Conservation (phyloP, 345 rosid species). For the Carallia pectinifolia region DNA sequence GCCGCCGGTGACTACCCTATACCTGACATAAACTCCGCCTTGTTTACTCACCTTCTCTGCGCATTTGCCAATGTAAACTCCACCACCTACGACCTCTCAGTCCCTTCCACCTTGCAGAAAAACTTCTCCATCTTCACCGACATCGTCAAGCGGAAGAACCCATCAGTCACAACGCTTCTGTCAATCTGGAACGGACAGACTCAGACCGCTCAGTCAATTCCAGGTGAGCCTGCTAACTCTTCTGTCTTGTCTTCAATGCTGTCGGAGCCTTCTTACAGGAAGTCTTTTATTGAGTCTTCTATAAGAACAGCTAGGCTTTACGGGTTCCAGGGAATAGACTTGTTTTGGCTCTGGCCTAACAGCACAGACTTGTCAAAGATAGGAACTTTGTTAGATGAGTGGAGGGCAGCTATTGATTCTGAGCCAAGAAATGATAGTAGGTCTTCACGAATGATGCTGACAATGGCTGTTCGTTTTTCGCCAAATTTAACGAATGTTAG, state of each 20-base stretch:
- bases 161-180: slow-evolving; percentile 25
- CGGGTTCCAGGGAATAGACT: slow-evolving; percentile 34
- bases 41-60: slow-evolving; percentile 19
- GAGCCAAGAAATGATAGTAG: slow-evolving; percentile 5
- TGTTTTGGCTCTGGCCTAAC: slow-evolving; percentile 33
- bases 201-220: slow-evolving; percentile 3
- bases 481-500: slow-evolving; percentile 1
- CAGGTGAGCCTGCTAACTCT: slow-evolving; percentile 4
- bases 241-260: slow-evolving; percentile 32
- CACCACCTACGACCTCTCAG: slow-evolving; percentile 17
- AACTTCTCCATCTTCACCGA: slow-evolving; percentile 27
- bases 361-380: slow-evolving; percentile 22
- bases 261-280: slow-evolving; percentile 11
- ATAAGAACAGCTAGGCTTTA: slow-evolving; percentile 19
- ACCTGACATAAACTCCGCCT: slow-evolving; percentile 3
- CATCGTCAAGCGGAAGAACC: slow-evolving; percentile 30
- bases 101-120: neutral
- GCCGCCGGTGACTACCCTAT: neutral
- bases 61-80: slow-evolving; percentile 13
- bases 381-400: slow-evolving; percentile 25
- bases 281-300: slow-evolving; percentile 28
- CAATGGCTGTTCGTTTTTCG: slow-evolving; percentile 19
- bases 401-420: slow-evolving; percentile 23
- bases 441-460: neutral
- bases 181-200: slow-evolving; percentile 32